These are phyloP conservation scores for Rhazya stricta DNA, from an alignment of 257 asterid species.

Conservation along the genomic window DNA sequence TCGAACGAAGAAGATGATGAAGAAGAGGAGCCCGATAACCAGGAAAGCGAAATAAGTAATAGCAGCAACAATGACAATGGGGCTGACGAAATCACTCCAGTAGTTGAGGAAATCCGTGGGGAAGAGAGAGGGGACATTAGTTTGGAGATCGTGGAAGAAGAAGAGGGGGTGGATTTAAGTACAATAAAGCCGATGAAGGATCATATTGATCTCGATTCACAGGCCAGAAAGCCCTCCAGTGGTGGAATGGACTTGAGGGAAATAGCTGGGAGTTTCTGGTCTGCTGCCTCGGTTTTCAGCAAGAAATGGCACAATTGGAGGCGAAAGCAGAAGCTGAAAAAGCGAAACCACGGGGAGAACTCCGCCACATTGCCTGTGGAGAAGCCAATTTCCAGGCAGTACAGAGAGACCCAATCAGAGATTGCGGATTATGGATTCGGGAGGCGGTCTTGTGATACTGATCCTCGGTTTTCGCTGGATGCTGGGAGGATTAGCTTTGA, in stretches of 20 bases:
- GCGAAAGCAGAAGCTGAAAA: conserved; percentile 72
- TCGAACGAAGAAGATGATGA: conserved; percentile 34
- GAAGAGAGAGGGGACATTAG: conserved; percentile 34
- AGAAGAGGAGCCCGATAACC: conserved; percentile 27
- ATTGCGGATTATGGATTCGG: conserved; percentile 86
- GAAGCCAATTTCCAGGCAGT: conserved; percentile 64
- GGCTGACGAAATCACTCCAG: conserved; percentile 46
- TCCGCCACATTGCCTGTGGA: conserved; percentile 58
- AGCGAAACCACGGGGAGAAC: conserved; percentile 41
- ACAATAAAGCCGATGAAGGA: conserved; percentile 72
- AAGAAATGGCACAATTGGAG: conserved; percentile 93
- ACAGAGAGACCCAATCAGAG: conserved; percentile 76
- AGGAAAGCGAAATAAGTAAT: conserved; percentile 29
- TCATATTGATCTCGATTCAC: conserved; percentile 60
- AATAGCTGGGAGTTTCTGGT: conserved; percentile 51
- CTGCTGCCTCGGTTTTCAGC: conserved; percentile 83
- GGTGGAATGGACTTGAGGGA: conserved; percentile 42
- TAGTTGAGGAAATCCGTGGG: conserved; percentile 30
- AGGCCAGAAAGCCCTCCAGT: conserved; percentile 53
- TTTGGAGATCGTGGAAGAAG: conserved; percentile 63
- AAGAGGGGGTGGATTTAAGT: conserved; percentile 23
- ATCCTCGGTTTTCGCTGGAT: conserved; percentile 83
- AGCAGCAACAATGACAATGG: conserved; percentile 27
- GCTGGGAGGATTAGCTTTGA: conserved; percentile 74
- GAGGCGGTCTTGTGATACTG: conserved; percentile 75